These are phyloP conservation scores for Phytophthora pseudosyringae DNA, from an alignment of 352 stramenopile genomes.

Conservation along the genomic window DNA sequence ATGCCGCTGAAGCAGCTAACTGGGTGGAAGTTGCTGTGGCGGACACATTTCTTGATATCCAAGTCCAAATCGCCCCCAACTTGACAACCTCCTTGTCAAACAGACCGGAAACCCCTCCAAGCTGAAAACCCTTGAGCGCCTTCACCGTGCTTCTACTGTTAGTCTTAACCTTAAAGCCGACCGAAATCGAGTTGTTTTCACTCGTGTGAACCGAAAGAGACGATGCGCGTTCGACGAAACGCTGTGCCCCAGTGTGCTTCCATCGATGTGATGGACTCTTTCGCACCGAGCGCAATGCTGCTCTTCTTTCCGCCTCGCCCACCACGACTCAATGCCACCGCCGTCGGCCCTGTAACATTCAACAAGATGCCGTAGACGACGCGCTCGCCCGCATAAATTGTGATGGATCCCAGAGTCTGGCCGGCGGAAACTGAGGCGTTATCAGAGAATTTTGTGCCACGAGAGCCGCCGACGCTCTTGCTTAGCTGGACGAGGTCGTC, in stretches of 20 bases:
- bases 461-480: background rate
- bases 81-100: background rate
- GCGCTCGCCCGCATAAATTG: background rate
- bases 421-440: background rate
- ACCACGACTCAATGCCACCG: background rate
- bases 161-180: background rate
- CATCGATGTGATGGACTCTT: constrained; percentile 3
- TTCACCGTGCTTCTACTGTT: background rate
- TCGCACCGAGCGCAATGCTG: background rate
- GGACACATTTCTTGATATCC: background rate
- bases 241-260: background rate
- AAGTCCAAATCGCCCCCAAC: background rate
- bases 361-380: background rate
- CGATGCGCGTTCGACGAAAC: background rate
- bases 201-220: background rate
- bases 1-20: too few species aligned
- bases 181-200: background rate
- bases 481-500: background rate
- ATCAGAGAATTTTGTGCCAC: constrained; percentile 3
- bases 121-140: background rate
- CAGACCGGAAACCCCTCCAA: background rate
- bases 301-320: background rate
- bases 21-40: background rate
- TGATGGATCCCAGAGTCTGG: background rate
- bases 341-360: background rate